Base-by-base conservation (phyloP, 768 basidiomycete species). In the Pleurotus tuber-regium region DNA sequence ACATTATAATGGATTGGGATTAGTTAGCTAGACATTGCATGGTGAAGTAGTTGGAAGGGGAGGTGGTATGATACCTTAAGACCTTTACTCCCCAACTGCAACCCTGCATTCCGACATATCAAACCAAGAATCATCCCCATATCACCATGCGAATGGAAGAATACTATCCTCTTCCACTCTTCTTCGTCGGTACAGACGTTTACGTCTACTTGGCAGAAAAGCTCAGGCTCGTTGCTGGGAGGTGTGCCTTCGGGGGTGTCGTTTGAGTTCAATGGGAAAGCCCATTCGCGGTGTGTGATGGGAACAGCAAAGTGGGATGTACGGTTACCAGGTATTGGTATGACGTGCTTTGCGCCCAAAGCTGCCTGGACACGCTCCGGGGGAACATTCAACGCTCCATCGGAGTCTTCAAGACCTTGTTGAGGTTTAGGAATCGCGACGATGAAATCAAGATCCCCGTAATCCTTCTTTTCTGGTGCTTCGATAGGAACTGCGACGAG, bases 361-460 rank as follows among this genome's bases (percentile, higher is more conserved):
- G 70, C 62, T 3, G 52, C 48, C 56, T 73, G 67, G 4, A 79
- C 67, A 26, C 63, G 38, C 25, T 64, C 64, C 23, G 74, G 71
- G 1, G 74, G 61, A 2, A 70, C 63, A 21, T 66, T 66, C 30
- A 69, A 46, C 24, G 26, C 39, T 39, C 24, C 26, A n/a, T 46
- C 23, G 39, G 42, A 49, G 8, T 52, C 43, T 24, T 60, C 55
- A 23, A 57, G 57, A 18, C 44, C 58, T 5, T 29, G 14, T 16
- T 40, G 48, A 10, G 56, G 18, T 9, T 59, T 53, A 6, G 86
- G 79, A n/a, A 59, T 56, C 30, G 75, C 71, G 3, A 86, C 86
- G 18, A 85, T 65, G 44, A 87, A 78, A 61, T 89, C 88, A 19
- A 90, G 59, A 59, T 90, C 88, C 1, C 87, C 87, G 55, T 86